Evolutionary conservation across 2,329 filamentous ascomycete genomes (phyloP).

Genomic region (Aspergillus pseudoglaucus): DNA sequence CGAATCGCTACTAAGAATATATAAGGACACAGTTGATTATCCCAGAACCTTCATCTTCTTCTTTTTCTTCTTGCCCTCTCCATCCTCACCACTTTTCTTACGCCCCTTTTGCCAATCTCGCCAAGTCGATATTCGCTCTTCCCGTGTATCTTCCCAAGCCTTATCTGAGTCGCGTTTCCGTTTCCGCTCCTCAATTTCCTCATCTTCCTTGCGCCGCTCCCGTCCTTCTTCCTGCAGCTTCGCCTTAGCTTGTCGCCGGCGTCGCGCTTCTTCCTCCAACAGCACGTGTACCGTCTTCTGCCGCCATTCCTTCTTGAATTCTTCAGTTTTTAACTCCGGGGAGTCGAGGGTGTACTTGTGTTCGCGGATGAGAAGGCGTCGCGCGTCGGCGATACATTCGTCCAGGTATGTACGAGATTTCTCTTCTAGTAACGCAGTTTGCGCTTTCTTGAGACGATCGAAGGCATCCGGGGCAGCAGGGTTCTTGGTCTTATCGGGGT

Average conservation of each 20-base stretch:
- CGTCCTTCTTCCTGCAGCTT: slow-evolving; percentile 95
- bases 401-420: slow-evolving; percentile 81
- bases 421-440: slow-evolving; percentile 86
- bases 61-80: slow-evolving; percentile 54
- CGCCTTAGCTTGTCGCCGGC: slow-evolving; percentile 78
- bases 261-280: slow-evolving; percentile 83
- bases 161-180: slow-evolving; percentile 86
- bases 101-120: slow-evolving; percentile 73
- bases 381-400: slow-evolving; percentile 91
- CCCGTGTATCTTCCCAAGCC: slow-evolving; percentile 89
- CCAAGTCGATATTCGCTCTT: slow-evolving; percentile 90
- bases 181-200: slow-evolving; percentile 73
- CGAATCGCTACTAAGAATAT: neutral
- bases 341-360: slow-evolving; percentile 88
- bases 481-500: slow-evolving; percentile 96
- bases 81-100: slow-evolving; percentile 48
- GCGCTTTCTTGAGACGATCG: slow-evolving; percentile 91
- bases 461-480: slow-evolving; percentile 88
- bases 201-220: slow-evolving; percentile 77
- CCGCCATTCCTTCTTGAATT: slow-evolving; percentile 80
- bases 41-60: slow-evolving; percentile 44
- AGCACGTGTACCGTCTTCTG: slow-evolving; percentile 85
- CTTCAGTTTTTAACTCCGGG: slow-evolving; percentile 70
- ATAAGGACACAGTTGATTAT: slow-evolving; percentile 13
- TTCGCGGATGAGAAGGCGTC: slow-evolving; percentile 89